phyloP scores from a whole-genome alignment of 805 yeast genomes.

The Candida adriatica region DNA sequence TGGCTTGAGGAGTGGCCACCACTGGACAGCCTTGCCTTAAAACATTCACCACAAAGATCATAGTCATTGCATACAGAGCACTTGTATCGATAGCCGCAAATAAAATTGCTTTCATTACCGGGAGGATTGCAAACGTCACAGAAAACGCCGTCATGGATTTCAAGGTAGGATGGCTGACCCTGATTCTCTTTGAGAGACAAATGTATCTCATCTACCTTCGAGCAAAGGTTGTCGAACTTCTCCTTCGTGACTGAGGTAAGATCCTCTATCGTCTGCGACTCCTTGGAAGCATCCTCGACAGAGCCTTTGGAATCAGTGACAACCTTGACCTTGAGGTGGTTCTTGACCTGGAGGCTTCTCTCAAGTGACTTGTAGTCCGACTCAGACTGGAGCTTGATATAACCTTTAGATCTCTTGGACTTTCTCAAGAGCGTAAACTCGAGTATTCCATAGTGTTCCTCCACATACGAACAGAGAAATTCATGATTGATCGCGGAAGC shows the following conservation, averaged over 20 bases:
- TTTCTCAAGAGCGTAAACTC: slow-evolving; percentile 10
- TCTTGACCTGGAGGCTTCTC: slow-evolving; percentile 14
- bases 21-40: neutral
- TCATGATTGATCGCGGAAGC: slow-evolving; percentile 1
- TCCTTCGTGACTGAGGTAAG: slow-evolving; percentile 1
- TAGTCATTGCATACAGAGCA: slow-evolving; percentile 9
- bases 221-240: slow-evolving; percentile 5
- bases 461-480: slow-evolving; percentile 1
- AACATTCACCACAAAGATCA: slow-evolving; percentile 10
- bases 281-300: neutral
- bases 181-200: slow-evolving; percentile 1
- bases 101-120: neutral
- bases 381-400: slow-evolving; percentile 3
- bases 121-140: slow-evolving; percentile 14
- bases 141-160: slow-evolving; percentile 5
- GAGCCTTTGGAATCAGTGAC: too few relatives aligned
- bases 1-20: slow-evolving; percentile 3
- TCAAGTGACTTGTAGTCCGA: slow-evolving; percentile 10
- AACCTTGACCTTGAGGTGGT: slow-evolving; percentile 9
- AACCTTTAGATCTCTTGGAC: slow-evolving; percentile 11
- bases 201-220: slow-evolving; percentile 6
- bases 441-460: slow-evolving; percentile 2
- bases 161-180: neutral
- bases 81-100: slow-evolving; percentile 9
- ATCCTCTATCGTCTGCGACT: neutral